Conservation (phyloP, 2,329 filamentous ascomycete genomes). For the Ascochyta pisi region DNA sequence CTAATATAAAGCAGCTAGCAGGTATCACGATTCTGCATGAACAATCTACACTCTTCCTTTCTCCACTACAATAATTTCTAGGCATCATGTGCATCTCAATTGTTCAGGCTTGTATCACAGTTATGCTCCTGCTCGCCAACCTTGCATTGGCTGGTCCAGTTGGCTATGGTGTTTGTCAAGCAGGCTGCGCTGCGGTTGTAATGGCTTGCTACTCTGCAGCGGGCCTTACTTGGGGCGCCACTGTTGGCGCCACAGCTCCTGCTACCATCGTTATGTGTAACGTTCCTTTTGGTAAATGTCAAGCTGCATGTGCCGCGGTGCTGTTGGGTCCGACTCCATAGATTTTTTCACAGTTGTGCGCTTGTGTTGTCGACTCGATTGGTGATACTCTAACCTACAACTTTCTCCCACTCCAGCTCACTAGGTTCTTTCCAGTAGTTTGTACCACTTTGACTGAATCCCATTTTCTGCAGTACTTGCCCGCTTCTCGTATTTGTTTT, state of each 20-base stretch:
- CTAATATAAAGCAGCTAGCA: no score
- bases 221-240: conserved; percentile 32
- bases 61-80: no score
- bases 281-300: no score
- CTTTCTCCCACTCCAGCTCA: conserved; percentile 26
- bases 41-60: no score
- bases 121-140: not conserved
- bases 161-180: conserved; percentile 57
- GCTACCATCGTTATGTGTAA: no score
- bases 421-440: conserved; percentile 26
- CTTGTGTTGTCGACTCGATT: not conserved
- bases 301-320: conserved; percentile 35
- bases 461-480: conserved; percentile 35
- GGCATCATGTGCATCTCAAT: no score
- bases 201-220: conserved; percentile 57
- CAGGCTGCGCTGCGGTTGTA: conserved; percentile 55
- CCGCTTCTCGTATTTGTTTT: conserved; percentile 28
- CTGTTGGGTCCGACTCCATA: not conserved
- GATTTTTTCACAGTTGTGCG: not conserved
- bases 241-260: no score
- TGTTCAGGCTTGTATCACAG: no score
- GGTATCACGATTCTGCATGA: no score
- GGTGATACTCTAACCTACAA: not conserved
- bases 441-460: conserved; percentile 25
- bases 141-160: not conserved